Evolutionary conservation across 106 monocot species (phyloP), one percentile per base, ranked within the genome.

Genomic region (Dendrobium huoshanense): DNA sequence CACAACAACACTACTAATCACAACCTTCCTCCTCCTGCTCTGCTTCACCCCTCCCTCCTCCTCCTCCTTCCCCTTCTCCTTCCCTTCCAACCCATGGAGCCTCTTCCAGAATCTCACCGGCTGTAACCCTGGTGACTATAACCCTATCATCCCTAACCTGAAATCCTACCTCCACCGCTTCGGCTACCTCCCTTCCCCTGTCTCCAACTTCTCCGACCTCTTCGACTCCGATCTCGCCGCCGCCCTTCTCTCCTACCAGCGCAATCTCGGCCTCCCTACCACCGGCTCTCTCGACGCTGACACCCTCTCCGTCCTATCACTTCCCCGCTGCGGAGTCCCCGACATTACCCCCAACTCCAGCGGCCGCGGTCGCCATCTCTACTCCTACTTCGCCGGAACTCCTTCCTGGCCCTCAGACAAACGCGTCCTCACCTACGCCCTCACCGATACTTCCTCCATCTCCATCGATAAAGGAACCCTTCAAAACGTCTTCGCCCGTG

Each of bases 271-370:
- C 41, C 86, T 98, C 55, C 87, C 91, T 79, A 22, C 41, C 68
- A 91, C 91, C 59, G 98, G 98, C 58, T 4, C 41, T 37, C 89
- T 98, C 37, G 98, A 98, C 84, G 25, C 18, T 5, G 16, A 80
- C 73, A 98, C 98, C 72, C 31, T 98, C 76, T 78, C 80, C 31
- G 77, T 88, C 80, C 84, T 98, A 85, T 75, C 87, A 58, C 44
- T 65, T 31, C 98, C 98, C 0, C 91, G 98, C 24, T 98, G 98
- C 84, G 95, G 98, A 61, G 84, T 98, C 58, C 77, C 98, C 13
- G 98, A 98, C 81, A 54, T 91, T 41, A 79, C 86, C 81, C 43
- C 19, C 42, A 90, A 91, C 82, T 84, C 83, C 55, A 85, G 87
- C 19, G 0, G 29, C 40, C 84, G 17, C 76, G 90, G 95, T 54